Evolutionary conservation across 805 yeast species (phyloP), one percentile per base, ranked within the genome.

Genomic region (Suhomyces kilbournensis): DNA sequence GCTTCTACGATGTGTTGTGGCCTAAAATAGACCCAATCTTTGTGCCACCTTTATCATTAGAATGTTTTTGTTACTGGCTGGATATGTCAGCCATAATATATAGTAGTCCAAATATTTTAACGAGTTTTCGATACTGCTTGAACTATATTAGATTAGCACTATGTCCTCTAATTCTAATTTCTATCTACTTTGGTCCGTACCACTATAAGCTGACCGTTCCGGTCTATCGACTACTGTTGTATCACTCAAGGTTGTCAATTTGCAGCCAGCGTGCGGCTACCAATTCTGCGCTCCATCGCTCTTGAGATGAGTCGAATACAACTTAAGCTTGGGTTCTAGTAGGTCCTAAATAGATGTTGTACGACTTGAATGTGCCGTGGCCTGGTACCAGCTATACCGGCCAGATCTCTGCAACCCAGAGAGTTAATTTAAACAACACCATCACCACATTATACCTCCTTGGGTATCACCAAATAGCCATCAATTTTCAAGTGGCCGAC

Each of bases 381-480:
- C 94, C 94, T 0, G 80, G 77, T 50, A 67, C 65, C 14, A 73
- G 75, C 48, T 87, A 80, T 62, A 54, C 61, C 2, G 59, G 70
- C 6, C 68, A 69, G 28, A 79, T 83, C 3, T 64, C 79, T 0
- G 57, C 64, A 3, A 58, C 62, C 10, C 81, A 84, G 50, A 60
- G 85, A 2, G 60, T 59, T 0, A 70, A 68, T 20, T 62, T 87
- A 44, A 78, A 78, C 56, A 73, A 77, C 43, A 77, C 81, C 3
- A 65, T 88, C 7, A 64, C 77, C 6, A 82, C 85, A 17, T 68
- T 83, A 19, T 80, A 82, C 56, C 69, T 77, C 23, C 64, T 87
- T 6, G 94, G 93, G 9, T 90, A 90, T 63, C 81, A 88, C 0
- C 87, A 85, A 58, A 76, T 89, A 3, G 97, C 93, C 2, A 69